Conservation (phyloP, 352 stramenopile genomes). For the Pythium brassicae region DNA sequence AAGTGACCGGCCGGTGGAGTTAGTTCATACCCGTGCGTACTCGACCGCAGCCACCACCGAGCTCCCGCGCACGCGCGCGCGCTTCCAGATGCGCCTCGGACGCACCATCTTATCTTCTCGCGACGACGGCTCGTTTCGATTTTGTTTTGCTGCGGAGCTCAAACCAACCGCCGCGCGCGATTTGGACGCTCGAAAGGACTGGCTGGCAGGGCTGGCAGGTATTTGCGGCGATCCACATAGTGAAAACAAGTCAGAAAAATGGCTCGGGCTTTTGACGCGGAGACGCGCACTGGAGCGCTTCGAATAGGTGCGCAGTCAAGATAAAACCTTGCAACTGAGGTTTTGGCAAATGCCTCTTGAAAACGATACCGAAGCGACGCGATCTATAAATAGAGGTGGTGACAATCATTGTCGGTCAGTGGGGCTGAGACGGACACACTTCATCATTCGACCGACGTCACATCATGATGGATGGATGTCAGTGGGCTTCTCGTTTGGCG, state of each 20-base stretch:
- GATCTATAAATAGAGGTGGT: background rate
- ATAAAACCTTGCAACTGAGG: background rate
- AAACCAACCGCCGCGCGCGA: constrained; percentile 7
- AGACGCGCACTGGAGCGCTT: too few relatives aligned
- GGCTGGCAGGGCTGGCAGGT: background rate
- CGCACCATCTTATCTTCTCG: constrained; percentile 15
- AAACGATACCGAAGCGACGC: background rate
- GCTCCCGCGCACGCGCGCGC: background rate
- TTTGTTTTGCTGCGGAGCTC: constrained; percentile 5
- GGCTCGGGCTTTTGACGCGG: too few relatives aligned
- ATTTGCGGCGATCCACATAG: too few relatives aligned
- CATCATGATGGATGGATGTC: constrained; percentile 2
- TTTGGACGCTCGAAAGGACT: constrained; percentile 1
- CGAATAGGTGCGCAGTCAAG: background rate
- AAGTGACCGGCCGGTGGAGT: too few relatives aligned
- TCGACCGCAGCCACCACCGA: too few relatives aligned
- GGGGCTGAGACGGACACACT: too few relatives aligned
- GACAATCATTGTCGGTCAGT: too few relatives aligned
- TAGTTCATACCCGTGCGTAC: too few relatives aligned
- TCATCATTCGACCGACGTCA: too few relatives aligned
- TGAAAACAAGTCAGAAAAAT: too few relatives aligned
- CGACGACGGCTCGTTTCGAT: constrained; percentile 16
- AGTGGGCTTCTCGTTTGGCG: background rate
- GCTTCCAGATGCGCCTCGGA: background rate
- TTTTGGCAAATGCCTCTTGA: background rate